Percentiles rank a stretch among this genome's conserved stretches.
Conservation (phyloP, 2,329 filamentous ascomycete genomes). For the Malbranchea cinnamomea region DNA sequence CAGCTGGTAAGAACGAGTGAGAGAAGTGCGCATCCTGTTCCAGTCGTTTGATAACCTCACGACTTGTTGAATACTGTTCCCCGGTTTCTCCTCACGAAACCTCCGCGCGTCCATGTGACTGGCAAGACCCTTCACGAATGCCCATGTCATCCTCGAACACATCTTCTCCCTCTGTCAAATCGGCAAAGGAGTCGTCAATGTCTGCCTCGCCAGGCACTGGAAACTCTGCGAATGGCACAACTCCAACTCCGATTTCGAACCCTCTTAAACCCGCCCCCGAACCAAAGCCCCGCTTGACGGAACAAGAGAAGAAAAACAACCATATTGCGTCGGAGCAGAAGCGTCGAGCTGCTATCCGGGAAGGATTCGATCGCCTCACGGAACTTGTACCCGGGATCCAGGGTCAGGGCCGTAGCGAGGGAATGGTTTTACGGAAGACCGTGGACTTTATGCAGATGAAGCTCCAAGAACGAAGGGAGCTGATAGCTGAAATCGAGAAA, state of each 20-base stretch:
- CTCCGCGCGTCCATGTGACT: no score
- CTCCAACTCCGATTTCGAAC: background rate
- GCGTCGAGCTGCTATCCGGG: slow-evolving; percentile 59
- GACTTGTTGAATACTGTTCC: no score
- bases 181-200: slow-evolving; percentile 1
- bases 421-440: slow-evolving; percentile 60
- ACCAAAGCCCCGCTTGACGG: slow-evolving; percentile 33
- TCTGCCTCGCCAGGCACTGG: no score
- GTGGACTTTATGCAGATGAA: slow-evolving; percentile 50
- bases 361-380: slow-evolving; percentile 69
- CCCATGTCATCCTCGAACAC: slow-evolving; percentile 3
- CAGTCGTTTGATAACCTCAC: no score
- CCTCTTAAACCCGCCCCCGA: slow-evolving; percentile 4
- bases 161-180: slow-evolving; percentile 3
- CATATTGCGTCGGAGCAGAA: slow-evolving; percentile 54
- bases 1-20: no score
- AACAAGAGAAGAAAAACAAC: slow-evolving; percentile 58
- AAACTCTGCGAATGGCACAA: no score
- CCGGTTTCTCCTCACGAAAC: no score
- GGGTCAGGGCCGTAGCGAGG: slow-evolving; percentile 73
- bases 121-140: background rate
- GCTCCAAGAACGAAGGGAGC: slow-evolving; percentile 41
- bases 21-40: no score
- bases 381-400: slow-evolving; percentile 67
- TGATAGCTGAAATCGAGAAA: slow-evolving; percentile 45